Evolutionary conservation across 306 rosid genomes (phyloP).

Genomic region (Fagus sylvatica): DNA sequence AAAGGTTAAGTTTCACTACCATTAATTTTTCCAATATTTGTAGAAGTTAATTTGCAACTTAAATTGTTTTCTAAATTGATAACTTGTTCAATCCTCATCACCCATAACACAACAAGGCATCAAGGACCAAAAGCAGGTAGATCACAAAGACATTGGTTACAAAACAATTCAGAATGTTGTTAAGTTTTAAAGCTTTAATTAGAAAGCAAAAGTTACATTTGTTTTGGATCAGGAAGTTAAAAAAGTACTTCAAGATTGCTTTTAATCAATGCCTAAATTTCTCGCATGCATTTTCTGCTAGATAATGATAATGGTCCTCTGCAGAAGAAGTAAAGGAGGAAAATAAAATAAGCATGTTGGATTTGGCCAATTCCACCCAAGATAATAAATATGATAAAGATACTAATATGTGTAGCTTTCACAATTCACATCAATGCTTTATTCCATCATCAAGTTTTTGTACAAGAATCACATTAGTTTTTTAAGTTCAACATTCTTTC

Average conservation of each 20-base stretch:
- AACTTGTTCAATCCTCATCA: too few relatives aligned
- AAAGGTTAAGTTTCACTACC: conserved; percentile 46
- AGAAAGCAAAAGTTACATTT: not conserved
- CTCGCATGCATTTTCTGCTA: not conserved
- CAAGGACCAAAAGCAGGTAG: too few relatives aligned
- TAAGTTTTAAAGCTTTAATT: not conserved
- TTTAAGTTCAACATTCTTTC: not conserved
- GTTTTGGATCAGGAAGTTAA: not conserved
- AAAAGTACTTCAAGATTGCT: not conserved
- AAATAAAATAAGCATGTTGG: not conserved
- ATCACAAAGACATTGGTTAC: not conserved
- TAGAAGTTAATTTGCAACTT: too few relatives aligned
- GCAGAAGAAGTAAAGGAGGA: not conserved
- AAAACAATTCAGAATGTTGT: not conserved
- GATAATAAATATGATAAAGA: too few relatives aligned
- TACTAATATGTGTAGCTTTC: too few relatives aligned
- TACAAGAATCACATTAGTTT: not conserved
- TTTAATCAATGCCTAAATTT: not conserved
- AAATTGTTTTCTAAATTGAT: too few relatives aligned
- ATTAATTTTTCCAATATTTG: not conserved
- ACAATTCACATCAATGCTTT: not conserved
- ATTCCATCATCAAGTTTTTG: too few relatives aligned
- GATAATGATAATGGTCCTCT: not conserved
- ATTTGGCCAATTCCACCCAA: too few relatives aligned
- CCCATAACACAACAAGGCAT: too few relatives aligned